These are phyloP conservation scores for Phytophthora tubulina DNA, from an alignment of 352 stramenopile genomes.

Conservation along the genomic window DNA sequence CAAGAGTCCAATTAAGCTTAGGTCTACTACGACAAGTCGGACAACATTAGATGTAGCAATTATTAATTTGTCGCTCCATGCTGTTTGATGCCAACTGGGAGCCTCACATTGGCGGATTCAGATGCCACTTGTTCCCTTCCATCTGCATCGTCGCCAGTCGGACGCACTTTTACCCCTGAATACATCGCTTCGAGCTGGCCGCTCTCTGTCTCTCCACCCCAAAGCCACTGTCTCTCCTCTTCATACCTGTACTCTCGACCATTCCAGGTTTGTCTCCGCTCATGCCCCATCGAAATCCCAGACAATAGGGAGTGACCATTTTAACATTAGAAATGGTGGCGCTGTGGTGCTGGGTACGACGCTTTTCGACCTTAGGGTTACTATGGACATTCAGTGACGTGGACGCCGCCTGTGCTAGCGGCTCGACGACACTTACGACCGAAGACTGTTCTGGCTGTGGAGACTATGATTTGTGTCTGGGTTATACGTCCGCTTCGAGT, in stretches of 20 bases:
- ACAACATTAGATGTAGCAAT: too few species aligned
- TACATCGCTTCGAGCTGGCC: constrained; percentile 1
- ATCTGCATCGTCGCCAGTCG: constrained; percentile 27
- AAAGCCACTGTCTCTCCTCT: constrained; percentile 20
- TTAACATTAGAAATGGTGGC: constrained; percentile 17
- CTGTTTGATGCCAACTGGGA: constrained; percentile 7
- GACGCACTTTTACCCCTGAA: constrained; percentile 23
- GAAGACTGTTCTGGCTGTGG: constrained; percentile 27
- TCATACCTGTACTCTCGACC: background rate
- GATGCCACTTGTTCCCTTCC: constrained; percentile 19
- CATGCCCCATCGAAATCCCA: constrained; percentile 11
- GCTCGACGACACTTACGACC: constrained; percentile 27
- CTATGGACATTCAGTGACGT: background rate
- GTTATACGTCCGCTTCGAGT: constrained; percentile 2
- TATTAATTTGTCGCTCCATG: too few species aligned
- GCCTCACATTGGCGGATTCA: constrained; percentile 15
- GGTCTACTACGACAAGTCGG: too few species aligned
- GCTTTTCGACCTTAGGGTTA: background rate
- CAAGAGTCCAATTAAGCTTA: too few species aligned
- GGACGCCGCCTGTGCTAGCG: constrained; percentile 15
- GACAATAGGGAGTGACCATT: background rate
- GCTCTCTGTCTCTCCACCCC: constrained; percentile 14
- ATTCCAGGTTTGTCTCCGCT: too few species aligned
- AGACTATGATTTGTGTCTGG: constrained; percentile 18
- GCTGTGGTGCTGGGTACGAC: background rate